Conservation (phyloP, 768 basidiomycete species). For the Thelephora ganbajun region DNA sequence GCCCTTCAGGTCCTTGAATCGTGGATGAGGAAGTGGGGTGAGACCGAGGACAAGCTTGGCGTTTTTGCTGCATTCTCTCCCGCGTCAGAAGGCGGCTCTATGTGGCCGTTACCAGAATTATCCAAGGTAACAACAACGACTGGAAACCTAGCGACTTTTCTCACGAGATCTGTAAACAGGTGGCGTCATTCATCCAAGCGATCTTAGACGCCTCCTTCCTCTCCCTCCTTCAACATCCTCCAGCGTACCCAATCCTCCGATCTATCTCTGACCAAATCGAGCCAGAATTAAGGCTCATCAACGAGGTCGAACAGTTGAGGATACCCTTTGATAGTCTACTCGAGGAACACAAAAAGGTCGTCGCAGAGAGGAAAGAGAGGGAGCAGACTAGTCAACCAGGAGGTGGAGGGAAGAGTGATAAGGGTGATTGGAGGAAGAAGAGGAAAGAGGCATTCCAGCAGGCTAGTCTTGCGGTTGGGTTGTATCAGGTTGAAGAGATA, state of each 20-base stretch:
- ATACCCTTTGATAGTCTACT: slow-evolving; percentile 53
- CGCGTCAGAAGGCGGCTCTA: background rate
- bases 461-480: slow-evolving; percentile 37
- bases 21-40: slow-evolving; percentile 31
- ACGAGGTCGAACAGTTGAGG: slow-evolving; percentile 38
- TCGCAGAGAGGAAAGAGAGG: slow-evolving; percentile 24
- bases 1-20: slow-evolving; percentile 32
- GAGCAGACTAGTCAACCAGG: slow-evolving; percentile 5
- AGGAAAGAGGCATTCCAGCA: slow-evolving; percentile 40
- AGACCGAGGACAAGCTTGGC: slow-evolving; percentile 24
- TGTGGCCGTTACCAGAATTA: slow-evolving; percentile 20
- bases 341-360: slow-evolving; percentile 32
- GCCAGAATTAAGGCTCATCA: slow-evolving; percentile 37
- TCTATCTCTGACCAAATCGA: slow-evolving; percentile 35
- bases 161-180: slow-evolving; percentile 20
- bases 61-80: slow-evolving; percentile 15
- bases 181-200: slow-evolving; percentile 44
- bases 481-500: slow-evolving; percentile 65
- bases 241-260: slow-evolving; percentile 39
- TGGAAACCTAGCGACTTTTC: background rate
- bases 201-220: slow-evolving; percentile 65
- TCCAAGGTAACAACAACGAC: slow-evolving; percentile 22
- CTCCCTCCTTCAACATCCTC: slow-evolving; percentile 46
- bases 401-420: slow-evolving; percentile 7
- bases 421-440: slow-evolving; percentile 21